Evolutionary conservation across 495 filamentous ascomycete species (phyloP).

Genomic region (Annulohypoxylon maeteangense): DNA sequence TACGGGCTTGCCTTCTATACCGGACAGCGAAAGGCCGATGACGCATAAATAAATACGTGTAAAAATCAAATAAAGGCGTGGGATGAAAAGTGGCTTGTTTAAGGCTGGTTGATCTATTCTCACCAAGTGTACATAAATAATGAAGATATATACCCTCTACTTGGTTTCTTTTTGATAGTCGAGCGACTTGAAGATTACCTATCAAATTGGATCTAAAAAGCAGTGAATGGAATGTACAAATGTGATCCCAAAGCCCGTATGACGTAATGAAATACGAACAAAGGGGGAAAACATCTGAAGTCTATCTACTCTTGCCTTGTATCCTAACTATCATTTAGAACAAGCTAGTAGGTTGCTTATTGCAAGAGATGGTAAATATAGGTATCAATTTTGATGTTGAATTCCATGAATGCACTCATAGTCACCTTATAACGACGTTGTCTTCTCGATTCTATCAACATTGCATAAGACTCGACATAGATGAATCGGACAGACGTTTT

Average conservation of each 20-base stretch:
- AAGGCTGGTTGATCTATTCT: not conserved
- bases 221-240: constrained; percentile 13
- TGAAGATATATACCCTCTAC: constrained; percentile 2
- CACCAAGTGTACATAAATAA: constrained; percentile 9
- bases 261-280: not conserved
- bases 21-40: constrained; percentile 51
- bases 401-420: not conserved
- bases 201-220: not conserved
- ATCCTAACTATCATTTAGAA: constrained; percentile 67
- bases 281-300: constrained; percentile 20
- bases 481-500: not conserved
- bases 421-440: not conserved
- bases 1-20: constrained; percentile 78
- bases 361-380: constrained; percentile 63
- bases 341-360: constrained; percentile 75
- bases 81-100: not conserved
- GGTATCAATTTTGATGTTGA: constrained; percentile 5
- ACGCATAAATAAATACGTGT: constrained; percentile 12
- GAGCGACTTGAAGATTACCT: not conserved
- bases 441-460: not conserved
- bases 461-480: not conserved
- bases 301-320: constrained; percentile 78
- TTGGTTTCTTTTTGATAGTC: not conserved
- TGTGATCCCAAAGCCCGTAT: constrained; percentile 6
- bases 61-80: not conserved